These are phyloP conservation scores for Epithemia pelagica DNA, from an alignment of 108 stramenopile species.

Conservation along the genomic window DNA sequence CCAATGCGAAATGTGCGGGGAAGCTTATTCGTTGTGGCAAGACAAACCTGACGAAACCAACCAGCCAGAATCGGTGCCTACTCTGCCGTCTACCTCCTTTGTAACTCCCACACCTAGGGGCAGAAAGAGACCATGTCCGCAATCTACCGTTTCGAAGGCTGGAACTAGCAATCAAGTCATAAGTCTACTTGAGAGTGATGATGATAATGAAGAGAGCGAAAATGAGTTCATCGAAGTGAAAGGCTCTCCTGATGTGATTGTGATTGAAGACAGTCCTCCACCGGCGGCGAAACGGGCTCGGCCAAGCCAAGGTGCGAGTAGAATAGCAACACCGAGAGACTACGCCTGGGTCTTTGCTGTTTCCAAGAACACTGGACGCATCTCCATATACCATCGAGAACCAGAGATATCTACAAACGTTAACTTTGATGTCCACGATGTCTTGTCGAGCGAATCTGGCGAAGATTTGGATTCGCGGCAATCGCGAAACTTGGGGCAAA, in stretches of 20 bases:
- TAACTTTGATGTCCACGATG: constrained; percentile 49
- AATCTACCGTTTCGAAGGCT: too few relatives aligned
- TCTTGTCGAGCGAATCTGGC: constrained; percentile 35
- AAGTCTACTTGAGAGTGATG: background rate
- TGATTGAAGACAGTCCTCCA: background rate
- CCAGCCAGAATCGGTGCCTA: background rate
- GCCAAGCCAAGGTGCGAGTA: too few relatives aligned
- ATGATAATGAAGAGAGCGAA: too few relatives aligned
- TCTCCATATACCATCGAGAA: constrained; percentile 31
- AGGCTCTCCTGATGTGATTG: background rate
- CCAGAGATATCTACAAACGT: constrained; percentile 29
- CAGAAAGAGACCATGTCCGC: background rate
- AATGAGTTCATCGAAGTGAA: background rate
- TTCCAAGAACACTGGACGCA: constrained; percentile 56
- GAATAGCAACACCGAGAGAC: too few relatives aligned
- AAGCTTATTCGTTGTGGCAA: constrained; percentile 1
- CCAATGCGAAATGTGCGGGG: constrained; percentile 6
- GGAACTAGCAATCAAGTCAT: background rate
- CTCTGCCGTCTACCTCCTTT: background rate
- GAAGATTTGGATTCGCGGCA: constrained; percentile 27
- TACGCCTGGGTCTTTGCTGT: constrained; percentile 29
- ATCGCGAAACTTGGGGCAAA: background rate
- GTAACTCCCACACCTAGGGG: background rate
- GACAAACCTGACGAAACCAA: too few relatives aligned
- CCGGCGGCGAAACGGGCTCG: background rate